Evolutionary conservation across 495 filamentous ascomycete genomes (phyloP).

Genomic region (Xylaria intraflava): DNA sequence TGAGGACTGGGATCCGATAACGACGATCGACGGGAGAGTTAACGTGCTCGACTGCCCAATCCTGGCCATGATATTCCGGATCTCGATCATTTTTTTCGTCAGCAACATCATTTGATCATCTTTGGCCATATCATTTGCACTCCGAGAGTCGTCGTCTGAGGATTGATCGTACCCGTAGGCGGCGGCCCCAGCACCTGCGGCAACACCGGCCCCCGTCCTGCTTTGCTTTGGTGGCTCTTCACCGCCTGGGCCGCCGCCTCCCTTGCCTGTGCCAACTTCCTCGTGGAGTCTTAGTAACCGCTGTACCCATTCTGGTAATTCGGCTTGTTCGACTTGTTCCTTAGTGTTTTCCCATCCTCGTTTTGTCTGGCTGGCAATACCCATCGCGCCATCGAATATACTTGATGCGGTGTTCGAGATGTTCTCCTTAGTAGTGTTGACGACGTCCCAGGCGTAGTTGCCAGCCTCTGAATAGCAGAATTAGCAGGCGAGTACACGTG

Average conservation of each 20-base stretch:
- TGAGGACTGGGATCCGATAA: constrained; percentile 96
- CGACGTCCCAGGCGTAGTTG: constrained; percentile 78
- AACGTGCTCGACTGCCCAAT: constrained; percentile 86
- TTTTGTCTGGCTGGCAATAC: constrained; percentile 69
- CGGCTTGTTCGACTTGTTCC: constrained; percentile 61
- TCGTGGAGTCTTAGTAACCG: constrained; percentile 60
- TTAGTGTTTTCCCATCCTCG: constrained; percentile 80
- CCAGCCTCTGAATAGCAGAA: constrained; percentile 61
- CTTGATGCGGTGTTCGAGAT: constrained; percentile 58
- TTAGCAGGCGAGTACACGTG: constrained; percentile 7
- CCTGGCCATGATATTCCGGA: constrained; percentile 79
- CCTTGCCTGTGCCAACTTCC: constrained; percentile 33
- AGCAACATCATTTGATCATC: constrained; percentile 99
- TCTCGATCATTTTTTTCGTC: constrained; percentile 99
- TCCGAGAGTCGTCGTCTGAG: constrained; percentile 62
- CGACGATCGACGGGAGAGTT: constrained; percentile 90
- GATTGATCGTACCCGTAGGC: constrained; percentile 72
- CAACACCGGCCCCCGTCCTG: constrained; percentile 50
- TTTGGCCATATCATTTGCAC: constrained; percentile 55
- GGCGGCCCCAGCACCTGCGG: constrained; percentile 55
- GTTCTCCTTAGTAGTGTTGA: constrained; percentile 61
- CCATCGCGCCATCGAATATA: constrained; percentile 62
- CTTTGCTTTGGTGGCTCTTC: constrained; percentile 54
- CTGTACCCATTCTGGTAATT: constrained; percentile 81
- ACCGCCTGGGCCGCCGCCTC: constrained; percentile 39